These are phyloP conservation scores for Coix lacrymajobi DNA, from an alignment of 176 grass and related monocot species.

Conservation along the genomic window DNA sequence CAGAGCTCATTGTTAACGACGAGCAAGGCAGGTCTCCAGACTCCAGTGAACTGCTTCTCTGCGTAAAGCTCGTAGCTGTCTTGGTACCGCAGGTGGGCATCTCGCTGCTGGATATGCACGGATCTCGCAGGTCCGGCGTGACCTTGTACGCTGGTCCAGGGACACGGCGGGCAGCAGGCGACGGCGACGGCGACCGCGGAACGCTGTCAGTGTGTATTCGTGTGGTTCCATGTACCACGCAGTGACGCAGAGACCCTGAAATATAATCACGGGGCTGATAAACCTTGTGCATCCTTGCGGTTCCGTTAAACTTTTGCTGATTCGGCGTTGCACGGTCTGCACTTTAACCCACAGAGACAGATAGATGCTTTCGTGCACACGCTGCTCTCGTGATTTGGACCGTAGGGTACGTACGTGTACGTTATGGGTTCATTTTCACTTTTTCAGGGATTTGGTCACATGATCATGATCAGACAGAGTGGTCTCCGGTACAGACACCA, in stretches of 20 bases:
- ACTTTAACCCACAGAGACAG: not conserved
- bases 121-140: constrained; percentile 20
- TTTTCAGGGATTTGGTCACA: not conserved
- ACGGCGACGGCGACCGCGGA: not conserved
- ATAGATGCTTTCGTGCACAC: not conserved
- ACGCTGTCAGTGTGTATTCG: not conserved
- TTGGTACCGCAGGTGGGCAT: not conserved
- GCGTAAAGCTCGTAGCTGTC: not conserved
- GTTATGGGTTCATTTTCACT: not conserved
- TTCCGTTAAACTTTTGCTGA: not conserved
- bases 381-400: not conserved
- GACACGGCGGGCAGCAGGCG: not conserved
- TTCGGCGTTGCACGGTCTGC: not conserved
- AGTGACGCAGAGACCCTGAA: not conserved
- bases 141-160: constrained; percentile 18
- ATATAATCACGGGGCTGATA: too few relatives aligned
- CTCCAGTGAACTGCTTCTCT: too few relatives aligned
- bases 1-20: too few relatives aligned
- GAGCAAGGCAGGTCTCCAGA: too few relatives aligned
- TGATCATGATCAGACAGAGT: not conserved
- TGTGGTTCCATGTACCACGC: not conserved
- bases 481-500: not conserved
- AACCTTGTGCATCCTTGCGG: not conserved
- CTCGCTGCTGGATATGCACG: not conserved
- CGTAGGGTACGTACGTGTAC: not conserved